phyloP scores from a whole-genome alignment of 768 basidiomycete genomes.

The Mycena albidolilacea region DNA sequence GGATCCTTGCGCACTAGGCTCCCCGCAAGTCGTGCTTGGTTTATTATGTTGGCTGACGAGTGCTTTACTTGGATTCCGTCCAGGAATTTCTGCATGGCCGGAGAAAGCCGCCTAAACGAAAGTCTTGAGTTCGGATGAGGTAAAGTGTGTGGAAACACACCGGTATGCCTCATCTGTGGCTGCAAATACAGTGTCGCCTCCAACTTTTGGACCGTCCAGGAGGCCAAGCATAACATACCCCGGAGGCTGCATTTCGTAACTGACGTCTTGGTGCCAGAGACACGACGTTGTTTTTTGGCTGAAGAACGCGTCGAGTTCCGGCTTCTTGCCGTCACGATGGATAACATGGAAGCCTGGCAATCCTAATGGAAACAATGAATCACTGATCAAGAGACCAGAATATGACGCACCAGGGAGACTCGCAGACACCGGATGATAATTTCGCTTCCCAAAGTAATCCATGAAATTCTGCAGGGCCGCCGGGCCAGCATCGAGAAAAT shows the following conservation, averaged over 20 bases:
- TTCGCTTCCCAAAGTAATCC: conserved; percentile 33
- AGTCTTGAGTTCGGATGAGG: not conserved
- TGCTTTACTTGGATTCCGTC: not conserved
- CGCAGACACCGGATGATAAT: conserved; percentile 36
- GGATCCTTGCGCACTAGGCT: conserved; percentile 45
- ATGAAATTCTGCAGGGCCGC: not conserved
- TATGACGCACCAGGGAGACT: conserved; percentile 28
- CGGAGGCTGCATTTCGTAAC: conserved; percentile 41
- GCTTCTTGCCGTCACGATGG: conserved; percentile 40
- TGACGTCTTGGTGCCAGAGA: conserved; percentile 43
- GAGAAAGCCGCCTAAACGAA: conserved; percentile 33
- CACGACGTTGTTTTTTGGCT: conserved; percentile 40
- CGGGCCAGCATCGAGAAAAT: conserved; percentile 30
- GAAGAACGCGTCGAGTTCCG: conserved; percentile 38
- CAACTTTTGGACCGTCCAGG: conserved; percentile 38
- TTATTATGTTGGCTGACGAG: not conserved
- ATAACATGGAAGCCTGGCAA: conserved; percentile 41
- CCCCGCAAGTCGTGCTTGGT: not conserved
- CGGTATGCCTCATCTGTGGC: conserved; percentile 38
- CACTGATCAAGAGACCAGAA: not conserved
- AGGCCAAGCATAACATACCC: conserved; percentile 42
- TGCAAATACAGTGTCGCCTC: conserved; percentile 41
- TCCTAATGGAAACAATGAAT: conserved; percentile 9
- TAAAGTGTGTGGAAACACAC: not conserved
- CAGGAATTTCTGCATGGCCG: conserved; percentile 35